These are phyloP conservation scores for Phanerochaete carnosa DNA, from an alignment of 768 basidiomycete genomes.

Conservation along the genomic window DNA sequence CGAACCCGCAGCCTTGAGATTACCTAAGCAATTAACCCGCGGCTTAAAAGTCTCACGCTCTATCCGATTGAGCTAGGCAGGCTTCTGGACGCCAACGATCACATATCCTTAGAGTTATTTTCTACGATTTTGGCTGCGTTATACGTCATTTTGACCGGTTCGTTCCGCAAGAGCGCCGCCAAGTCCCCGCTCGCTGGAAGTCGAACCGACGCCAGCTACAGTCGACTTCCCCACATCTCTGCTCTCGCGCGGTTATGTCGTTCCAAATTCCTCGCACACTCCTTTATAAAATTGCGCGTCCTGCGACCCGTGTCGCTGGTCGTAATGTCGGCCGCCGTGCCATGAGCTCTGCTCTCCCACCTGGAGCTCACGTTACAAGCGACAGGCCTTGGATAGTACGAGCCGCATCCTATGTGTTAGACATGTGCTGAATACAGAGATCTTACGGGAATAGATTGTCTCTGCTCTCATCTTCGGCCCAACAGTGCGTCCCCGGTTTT, in stretches of 20 bases:
- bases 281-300: constrained; percentile 14
- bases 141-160: constrained; percentile 8
- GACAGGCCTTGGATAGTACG: constrained; percentile 24
- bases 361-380: constrained; percentile 8
- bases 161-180: constrained; percentile 2
- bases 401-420: not conserved
- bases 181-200: not conserved
- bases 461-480: constrained; percentile 24
- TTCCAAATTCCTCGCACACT: constrained; percentile 20
- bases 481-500: constrained; percentile 12
- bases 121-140: too few relatives aligned
- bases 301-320: constrained; percentile 14
- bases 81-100: constrained; percentile 29
- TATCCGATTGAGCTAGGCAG: constrained; percentile 68
- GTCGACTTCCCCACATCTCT: not conserved
- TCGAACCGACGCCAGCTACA: not conserved
- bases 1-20: constrained; percentile 88
- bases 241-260: constrained; percentile 12
- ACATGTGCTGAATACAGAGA: not conserved
- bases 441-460: constrained; percentile 19
- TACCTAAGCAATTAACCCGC: not conserved
- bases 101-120: too few relatives aligned
- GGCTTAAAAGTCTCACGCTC: constrained; percentile 51
- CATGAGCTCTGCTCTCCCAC: constrained; percentile 20
- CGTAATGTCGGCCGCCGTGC: constrained; percentile 13